Percentiles rank a stretch among this genome's conserved stretches.
These are phyloP conservation scores for Brassica carinata DNA, from an alignment of 345 rosid genomes.

Conservation along the genomic window DNA sequence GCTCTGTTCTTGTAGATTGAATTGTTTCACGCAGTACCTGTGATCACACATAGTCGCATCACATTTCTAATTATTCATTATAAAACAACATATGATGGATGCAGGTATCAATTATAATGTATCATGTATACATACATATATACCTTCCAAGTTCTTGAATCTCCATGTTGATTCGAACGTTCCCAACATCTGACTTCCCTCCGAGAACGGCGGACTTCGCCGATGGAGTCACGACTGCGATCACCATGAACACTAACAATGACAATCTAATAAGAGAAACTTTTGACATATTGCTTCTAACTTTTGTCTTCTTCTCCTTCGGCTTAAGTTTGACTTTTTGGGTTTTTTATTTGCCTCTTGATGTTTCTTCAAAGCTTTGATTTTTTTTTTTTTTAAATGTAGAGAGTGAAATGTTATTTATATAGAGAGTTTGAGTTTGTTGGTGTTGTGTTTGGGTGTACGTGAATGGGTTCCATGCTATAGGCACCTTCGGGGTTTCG, in stretches of 20 bases:
- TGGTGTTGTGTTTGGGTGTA: constrained; percentile 35
- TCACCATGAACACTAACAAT: constrained; percentile 25
- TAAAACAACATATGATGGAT: neutral
- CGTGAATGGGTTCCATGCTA: constrained; percentile 39
- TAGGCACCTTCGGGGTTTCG: constrained; percentile 37
- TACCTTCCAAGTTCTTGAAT: constrained; percentile 79
- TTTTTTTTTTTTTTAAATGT: too few relatives aligned
- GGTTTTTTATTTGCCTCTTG: too few relatives aligned
- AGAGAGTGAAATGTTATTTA: neutral
- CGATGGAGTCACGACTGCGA: constrained; percentile 24
- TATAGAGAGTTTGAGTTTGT: constrained; percentile 20
- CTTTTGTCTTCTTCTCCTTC: neutral
- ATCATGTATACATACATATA: neutral
- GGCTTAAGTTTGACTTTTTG: neutral
- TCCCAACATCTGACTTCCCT: constrained; percentile 47
- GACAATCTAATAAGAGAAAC: constrained; percentile 26
- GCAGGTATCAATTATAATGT: neutral
- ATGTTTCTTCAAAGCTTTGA: too few relatives aligned
- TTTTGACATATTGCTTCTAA: constrained; percentile 16
- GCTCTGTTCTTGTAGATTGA: constrained; percentile 44
- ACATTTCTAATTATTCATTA: neutral
- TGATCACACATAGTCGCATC: constrained; percentile 8
- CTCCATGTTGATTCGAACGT: constrained; percentile 53
- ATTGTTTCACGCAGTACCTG: constrained; percentile 63
- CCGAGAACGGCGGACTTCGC: constrained; percentile 49